These are phyloP conservation scores for Leucocoprinus sp. DNA, from an alignment of 768 basidiomycete species.

Conservation along the genomic window DNA sequence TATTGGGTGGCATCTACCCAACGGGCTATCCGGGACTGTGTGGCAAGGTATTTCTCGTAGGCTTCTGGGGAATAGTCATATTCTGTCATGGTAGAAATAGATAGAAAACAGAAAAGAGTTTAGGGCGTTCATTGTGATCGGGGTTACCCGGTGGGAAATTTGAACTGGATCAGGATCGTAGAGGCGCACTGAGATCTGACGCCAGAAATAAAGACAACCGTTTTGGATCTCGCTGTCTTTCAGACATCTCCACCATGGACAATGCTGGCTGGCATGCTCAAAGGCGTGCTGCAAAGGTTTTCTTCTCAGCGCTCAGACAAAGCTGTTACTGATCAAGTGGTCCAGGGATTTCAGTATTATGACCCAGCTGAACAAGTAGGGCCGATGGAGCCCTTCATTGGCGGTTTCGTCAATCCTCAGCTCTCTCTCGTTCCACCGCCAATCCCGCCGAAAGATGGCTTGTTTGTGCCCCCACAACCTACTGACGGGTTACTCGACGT, in stretches of 20 bases:
- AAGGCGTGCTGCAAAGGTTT: constrained; percentile 50
- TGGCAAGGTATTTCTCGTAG: constrained; percentile 13
- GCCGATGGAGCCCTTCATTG: constrained; percentile 57
- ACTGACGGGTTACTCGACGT: neutral
- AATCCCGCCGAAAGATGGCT: constrained; percentile 40
- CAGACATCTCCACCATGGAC: constrained; percentile 43
- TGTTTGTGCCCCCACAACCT: constrained; percentile 9
- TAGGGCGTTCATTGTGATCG: too few species aligned
- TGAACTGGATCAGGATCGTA: neutral
- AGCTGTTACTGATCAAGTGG: too few species aligned
- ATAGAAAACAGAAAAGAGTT: too few species aligned
- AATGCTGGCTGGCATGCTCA: constrained; percentile 70
- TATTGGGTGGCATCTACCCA: constrained; percentile 13
- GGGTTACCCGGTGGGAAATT: too few species aligned
- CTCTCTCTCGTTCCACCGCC: constrained; percentile 38
- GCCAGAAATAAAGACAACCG: neutral
- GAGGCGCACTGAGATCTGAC: neutral
- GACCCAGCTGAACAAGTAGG: constrained; percentile 47
- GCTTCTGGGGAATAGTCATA: constrained; percentile 15
- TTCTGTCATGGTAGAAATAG: constrained; percentile 14
- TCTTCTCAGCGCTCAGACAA: neutral
- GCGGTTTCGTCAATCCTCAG: constrained; percentile 38
- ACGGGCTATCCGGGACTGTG: constrained; percentile 13
- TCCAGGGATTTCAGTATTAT: constrained; percentile 28
- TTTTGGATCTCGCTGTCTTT: constrained; percentile 2